Evolutionary conservation across 371 early-diverging fungal species (phyloP), one percentile per base, ranked within the genome.

Genomic region (Mortierella sp.): DNA sequence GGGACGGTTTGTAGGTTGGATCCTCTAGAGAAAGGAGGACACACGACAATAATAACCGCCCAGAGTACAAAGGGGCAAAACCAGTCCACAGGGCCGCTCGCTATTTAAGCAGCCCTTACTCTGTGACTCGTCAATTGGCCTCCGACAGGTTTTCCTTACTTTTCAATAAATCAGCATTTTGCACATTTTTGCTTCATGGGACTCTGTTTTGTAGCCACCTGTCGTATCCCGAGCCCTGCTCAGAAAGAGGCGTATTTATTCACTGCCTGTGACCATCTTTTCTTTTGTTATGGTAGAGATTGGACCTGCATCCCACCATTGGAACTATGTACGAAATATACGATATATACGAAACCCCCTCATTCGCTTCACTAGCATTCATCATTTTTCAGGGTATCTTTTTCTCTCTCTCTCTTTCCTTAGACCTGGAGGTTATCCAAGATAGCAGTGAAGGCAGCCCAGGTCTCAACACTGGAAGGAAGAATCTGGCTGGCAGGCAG

Each of bases 401-500:
- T 66, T n/a, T 43, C 22, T 43, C 51, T 64, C 0, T 39, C 26
- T 16, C 30, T 24, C 57, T 40, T 40, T 26, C 32, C 35, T 60
- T 73, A 73, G 16, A 40, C 68, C 61, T 66, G 62, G 32, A 73
- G 52, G 67, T 68, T 77, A 58, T 77, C 78, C 4, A 77, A 57
- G 66, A 77, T 61, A 12, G 78, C 78, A 24, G 62, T 24, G 35
- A 77, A 65, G 9, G 60, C 78, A 47, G 72, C 73, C 78, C 78
- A 78, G 30, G 81, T 87, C 66, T 90, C 89, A 69, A 84, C 57
- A 1, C 87, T 88, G 2, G 84, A 79, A 12, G 88, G 87, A 18
- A 86, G 39, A 67, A 90, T 89, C 73, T 86, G 81, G 30, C 64
- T 59, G 18, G 87, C 75, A 3, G 89, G 88, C 28, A 89, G 66